Base-by-base conservation (phyloP, 306 rosid species). In the Trifolium repens region DNA sequence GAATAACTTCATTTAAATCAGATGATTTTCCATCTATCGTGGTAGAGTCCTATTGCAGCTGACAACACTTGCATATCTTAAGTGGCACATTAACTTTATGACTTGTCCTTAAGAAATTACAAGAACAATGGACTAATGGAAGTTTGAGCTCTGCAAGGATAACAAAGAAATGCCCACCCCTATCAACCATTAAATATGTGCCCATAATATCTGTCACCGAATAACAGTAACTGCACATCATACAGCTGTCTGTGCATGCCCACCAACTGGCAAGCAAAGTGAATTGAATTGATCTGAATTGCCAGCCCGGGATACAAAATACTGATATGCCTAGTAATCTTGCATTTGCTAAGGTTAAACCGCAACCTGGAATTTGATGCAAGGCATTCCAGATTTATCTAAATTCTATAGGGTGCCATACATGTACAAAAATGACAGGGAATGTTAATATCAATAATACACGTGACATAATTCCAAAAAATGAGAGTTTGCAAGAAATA, bases 351-450 rank as follows among this genome's bases (percentile, higher is more conserved):
- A 79, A 81, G 89, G 85, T 74, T 86, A 82, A 81, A 80, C 96
- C 72, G 90, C 90, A 88, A 83, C 97, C 86, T 77, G 89, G 90
- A 87, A 89, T 85, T 85, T 80, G 74, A 85, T 84, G 73, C 87
- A 85, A 86, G 86, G 89, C 85, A 87, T 82, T 79, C 93, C 80
- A 78, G 85, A 84, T 77, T 77, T 70, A 81, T 83, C 91, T 84
- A 83, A 69, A 83, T 78, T 80, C 89, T 74, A 83, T 64, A 79
- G 54, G 74, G 79, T 68, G 79, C 82, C 78, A 52, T 50, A 69
- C 78, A 83, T 59, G 81, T 69, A 46, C 35, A 79, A 54, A 83
- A 39, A 57, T 50, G 78, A 79, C 79, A 67, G 58, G 59, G 74
- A 84, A 73, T 64, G 78, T 64, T 79, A 82, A 26, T 62, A 32